phyloP scores from a whole-genome alignment of 352 stramenopile species.

The Phytophthora uliginosa region DNA sequence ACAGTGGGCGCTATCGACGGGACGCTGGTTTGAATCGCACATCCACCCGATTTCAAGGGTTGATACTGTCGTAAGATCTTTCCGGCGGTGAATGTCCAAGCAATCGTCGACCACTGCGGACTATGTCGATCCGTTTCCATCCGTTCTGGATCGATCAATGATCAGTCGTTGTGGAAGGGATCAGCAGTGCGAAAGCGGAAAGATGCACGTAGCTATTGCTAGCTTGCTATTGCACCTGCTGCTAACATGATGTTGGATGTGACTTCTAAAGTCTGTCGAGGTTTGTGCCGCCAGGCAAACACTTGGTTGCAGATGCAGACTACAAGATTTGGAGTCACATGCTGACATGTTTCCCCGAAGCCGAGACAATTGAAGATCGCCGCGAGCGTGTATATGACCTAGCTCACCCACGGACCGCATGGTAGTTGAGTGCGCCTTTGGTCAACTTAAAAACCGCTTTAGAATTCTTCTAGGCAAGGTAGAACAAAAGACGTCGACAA shows the following conservation, averaged over 20 bases:
- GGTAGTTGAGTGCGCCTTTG: not conserved
- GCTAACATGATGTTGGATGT: too few relatives aligned
- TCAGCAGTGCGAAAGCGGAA: conserved; percentile 19
- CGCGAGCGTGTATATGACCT: not conserved
- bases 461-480: not conserved
- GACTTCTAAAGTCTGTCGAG: too few relatives aligned
- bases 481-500: not conserved
- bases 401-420: not conserved
- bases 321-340: conserved; percentile 3
- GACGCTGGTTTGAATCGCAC: conserved; percentile 15
- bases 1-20: conserved; percentile 13
- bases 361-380: not conserved
- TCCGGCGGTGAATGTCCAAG: conserved; percentile 29
- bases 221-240: not conserved
- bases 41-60: conserved; percentile 20
- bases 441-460: not conserved
- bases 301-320: conserved; percentile 15
- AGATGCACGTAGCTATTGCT: not conserved
- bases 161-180: conserved; percentile 8
- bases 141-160: too few relatives aligned
- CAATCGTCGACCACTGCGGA: conserved; percentile 6
- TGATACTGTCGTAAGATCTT: conserved; percentile 25
- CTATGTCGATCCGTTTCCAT: too few relatives aligned
- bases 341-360: too few relatives aligned
- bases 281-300: conserved; percentile 8